phyloP scores from a whole-genome alignment of 2,329 filamentous ascomycete species.

The Fusarium nelsonii region DNA sequence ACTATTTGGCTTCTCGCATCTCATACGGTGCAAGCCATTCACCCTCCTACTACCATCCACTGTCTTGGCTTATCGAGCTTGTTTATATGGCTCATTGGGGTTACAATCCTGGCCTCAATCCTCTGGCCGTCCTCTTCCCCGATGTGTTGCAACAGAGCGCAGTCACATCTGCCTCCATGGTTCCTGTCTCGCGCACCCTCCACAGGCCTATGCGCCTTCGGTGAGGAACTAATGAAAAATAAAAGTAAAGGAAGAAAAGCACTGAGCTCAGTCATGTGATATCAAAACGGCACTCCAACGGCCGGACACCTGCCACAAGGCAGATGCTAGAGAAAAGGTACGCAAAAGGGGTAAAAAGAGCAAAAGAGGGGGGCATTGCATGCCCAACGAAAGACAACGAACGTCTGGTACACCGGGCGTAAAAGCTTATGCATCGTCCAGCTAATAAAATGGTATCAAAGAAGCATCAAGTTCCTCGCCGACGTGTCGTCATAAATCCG shows the following conservation, averaged over 20 bases:
- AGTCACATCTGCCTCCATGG: background rate
- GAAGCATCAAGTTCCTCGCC: slow-evolving; percentile 46
- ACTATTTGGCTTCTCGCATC: slow-evolving; percentile 8
- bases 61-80: slow-evolving; percentile 8
- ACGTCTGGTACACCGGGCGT: slow-evolving; percentile 44
- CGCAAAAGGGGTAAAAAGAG: slow-evolving; percentile 27
- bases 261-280: slow-evolving; percentile 46
- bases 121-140: slow-evolving; percentile 21
- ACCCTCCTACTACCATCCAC: slow-evolving; percentile 1
- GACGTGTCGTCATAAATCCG: slow-evolving; percentile 46
- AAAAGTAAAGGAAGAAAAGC: slow-evolving; percentile 36
- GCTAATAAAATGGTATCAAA: slow-evolving; percentile 50
- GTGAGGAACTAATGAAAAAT: slow-evolving; percentile 37
- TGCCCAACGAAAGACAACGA: slow-evolving; percentile 40
- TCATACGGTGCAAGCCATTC: slow-evolving; percentile 22
- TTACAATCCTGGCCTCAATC: slow-evolving; percentile 17
- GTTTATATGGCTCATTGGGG: slow-evolving; percentile 9
- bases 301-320: slow-evolving; percentile 23
- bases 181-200: slow-evolving; percentile 31
- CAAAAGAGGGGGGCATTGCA: slow-evolving; percentile 27
- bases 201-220: slow-evolving; percentile 34
- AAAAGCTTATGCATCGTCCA: slow-evolving; percentile 43
- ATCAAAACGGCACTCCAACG: slow-evolving; percentile 35
- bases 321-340: slow-evolving; percentile 33
- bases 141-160: slow-evolving; percentile 8